phyloP scores from a whole-genome alignment of 169 alveolate genomes.

The Plasmodium knowlesi region DNA sequence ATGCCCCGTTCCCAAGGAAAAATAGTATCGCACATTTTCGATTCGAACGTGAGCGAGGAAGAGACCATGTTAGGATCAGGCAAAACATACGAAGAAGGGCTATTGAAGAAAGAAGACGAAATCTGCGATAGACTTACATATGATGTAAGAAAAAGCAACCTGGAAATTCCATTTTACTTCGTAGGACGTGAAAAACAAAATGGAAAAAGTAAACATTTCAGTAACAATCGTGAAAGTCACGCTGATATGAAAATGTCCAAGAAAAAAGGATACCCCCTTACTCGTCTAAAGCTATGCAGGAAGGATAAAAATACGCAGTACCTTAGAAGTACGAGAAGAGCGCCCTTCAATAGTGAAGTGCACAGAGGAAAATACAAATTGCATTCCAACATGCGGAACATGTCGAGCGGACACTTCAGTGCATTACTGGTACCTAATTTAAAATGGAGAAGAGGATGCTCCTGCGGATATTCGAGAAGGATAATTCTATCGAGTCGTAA shows the following conservation, averaged over 20 bases:
- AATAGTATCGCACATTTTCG: background rate
- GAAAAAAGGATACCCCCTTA: background rate
- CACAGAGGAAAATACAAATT: background rate
- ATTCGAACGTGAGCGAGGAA: background rate
- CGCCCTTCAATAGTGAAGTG: background rate
- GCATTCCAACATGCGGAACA: background rate
- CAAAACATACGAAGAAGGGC: background rate
- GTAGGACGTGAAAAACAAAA: constrained; percentile 2
- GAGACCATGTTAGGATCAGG: background rate
- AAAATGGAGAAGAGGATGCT: background rate
- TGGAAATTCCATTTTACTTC: background rate
- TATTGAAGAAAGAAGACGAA: background rate
- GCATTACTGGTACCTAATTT: background rate
- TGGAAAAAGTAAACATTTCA: background rate
- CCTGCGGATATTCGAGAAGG: background rate
- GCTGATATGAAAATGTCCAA: background rate
- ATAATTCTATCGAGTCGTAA: background rate
- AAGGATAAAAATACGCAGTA: background rate
- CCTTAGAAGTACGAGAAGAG: background rate
- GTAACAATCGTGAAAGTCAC: background rate
- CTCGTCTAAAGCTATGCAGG: background rate
- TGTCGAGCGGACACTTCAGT: background rate
- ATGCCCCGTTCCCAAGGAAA: background rate
- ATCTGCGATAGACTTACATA: background rate
- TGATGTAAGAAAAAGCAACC: background rate